A percentile compares a stretch with the other conserved stretches of the same genome.
These are phyloP conservation scores for Asterochloris sp. DNA, from an alignment of 139 green algal species.

Conservation along the genomic window DNA sequence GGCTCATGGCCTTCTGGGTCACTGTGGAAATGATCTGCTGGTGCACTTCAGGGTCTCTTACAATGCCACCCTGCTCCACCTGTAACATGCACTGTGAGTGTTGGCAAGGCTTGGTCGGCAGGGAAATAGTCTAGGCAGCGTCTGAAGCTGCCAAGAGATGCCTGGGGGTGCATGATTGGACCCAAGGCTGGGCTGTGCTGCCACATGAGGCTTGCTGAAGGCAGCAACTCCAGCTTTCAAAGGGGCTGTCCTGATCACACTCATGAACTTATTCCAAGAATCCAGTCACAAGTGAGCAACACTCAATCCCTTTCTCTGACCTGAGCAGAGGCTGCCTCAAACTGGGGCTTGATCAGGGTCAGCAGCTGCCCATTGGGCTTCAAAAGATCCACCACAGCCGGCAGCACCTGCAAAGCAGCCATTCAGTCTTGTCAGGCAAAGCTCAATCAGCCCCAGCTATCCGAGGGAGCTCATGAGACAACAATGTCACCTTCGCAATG, in stretches of 20 bases:
- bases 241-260: too few species aligned
- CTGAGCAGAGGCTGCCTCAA: conserved; percentile 80
- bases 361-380: conserved; percentile 61
- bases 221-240: too few species aligned
- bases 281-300: too few species aligned
- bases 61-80: conserved; percentile 76
- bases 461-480: too few species aligned
- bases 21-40: conserved; percentile 49
- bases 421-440: too few species aligned
- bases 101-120: neutral
- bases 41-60: conserved; percentile 71
- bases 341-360: conserved; percentile 97
- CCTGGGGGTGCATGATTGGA: too few species aligned
- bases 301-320: neutral
- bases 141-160: neutral
- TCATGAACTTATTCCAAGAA: too few species aligned
- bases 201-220: too few species aligned
- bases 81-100: conserved; percentile 22
- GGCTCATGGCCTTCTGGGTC: conserved; percentile 41
- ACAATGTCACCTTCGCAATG: conserved; percentile 70
- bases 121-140: neutral
- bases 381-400: conserved; percentile 53
- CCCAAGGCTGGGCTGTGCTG: too few species aligned
- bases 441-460: too few species aligned
- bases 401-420: conserved; percentile 17